A percentile compares a stretch with the other conserved stretches of the same genome.
Evolutionary conservation across 1,284 basidiomycete genomes (phyloP).

Genomic region (Ustilago cynodontis): DNA sequence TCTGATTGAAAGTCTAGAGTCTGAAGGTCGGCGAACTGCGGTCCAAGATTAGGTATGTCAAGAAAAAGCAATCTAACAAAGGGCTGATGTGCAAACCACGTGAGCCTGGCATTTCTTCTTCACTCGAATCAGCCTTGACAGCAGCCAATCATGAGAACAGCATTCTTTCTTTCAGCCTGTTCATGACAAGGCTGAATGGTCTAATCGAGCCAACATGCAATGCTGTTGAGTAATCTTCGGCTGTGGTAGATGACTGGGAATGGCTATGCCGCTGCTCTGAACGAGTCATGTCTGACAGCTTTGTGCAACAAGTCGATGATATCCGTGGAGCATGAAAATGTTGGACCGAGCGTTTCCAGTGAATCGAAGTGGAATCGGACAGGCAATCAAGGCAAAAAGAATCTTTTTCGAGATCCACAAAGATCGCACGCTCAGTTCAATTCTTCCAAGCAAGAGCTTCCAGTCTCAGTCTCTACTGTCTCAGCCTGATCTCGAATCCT

Average conservation of each 20-base stretch:
- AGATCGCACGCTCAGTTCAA: background rate
- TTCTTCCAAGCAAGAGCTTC: constrained; percentile 1
- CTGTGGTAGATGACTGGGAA: no score
- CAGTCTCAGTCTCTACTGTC: background rate
- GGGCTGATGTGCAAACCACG: no score
- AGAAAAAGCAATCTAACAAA: no score
- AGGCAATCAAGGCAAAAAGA: background rate
- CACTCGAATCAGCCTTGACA: no score
- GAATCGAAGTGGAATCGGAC: background rate
- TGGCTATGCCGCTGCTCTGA: background rate
- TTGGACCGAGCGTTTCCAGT: background rate
- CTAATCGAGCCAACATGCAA: no score
- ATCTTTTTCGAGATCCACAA: constrained; percentile 5
- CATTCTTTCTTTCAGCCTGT: no score
- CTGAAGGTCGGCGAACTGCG: no score
- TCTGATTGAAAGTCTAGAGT: no score
- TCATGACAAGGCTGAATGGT: no score
- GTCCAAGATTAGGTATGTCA: no score
- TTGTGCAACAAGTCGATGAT: background rate
- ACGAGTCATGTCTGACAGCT: constrained; percentile 4
- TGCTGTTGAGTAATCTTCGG: background rate
- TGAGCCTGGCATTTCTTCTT: no score
- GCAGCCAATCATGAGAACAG: no score
- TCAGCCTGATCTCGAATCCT: background rate
- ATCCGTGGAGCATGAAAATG: constrained; percentile 1